Conservation (phyloP, 2,329 filamentous ascomycete species). For the Colletotrichum tanaceti region DNA sequence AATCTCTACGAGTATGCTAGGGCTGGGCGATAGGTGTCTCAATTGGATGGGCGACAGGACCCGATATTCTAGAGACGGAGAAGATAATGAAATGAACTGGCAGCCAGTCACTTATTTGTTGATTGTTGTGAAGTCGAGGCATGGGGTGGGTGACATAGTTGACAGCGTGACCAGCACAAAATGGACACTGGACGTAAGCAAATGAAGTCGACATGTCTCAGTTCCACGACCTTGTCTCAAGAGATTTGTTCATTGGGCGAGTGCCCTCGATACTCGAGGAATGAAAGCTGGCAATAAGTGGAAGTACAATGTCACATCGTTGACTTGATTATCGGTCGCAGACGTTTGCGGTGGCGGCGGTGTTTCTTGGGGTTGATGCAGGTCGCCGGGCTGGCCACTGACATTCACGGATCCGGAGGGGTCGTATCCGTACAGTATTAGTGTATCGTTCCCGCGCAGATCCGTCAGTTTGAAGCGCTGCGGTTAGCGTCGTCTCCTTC, state of each 20-base stretch:
- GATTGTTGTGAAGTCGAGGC: neutral
- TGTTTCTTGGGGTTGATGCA: constrained; percentile 12
- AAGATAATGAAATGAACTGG: neutral
- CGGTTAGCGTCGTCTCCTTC: constrained; percentile 5
- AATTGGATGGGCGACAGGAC: neutral
- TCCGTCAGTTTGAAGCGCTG: neutral
- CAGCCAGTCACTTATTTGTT: constrained; percentile 5
- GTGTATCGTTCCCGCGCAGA: constrained; percentile 26
- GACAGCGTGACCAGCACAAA: neutral
- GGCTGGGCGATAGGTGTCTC: neutral
- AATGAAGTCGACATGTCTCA: neutral
- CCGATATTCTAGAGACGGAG: neutral
- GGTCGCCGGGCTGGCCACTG: constrained; percentile 31
- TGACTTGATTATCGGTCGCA: neutral
- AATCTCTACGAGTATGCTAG: neutral
- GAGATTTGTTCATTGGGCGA: neutral
- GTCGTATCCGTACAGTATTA: constrained; percentile 8
- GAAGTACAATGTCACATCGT: neutral
- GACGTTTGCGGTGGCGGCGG: neutral
- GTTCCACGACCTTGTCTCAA: neutral
- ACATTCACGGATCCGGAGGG: constrained; percentile 23
- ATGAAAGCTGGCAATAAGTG: neutral
- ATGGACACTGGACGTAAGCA: neutral
- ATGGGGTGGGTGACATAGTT: neutral
- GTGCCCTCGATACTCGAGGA: neutral